Percentiles rank a stretch among this genome's conserved stretches.
Evolutionary conservation across 768 basidiomycete genomes (phyloP).

Genomic region (Rhodotorula diobovata): DNA sequence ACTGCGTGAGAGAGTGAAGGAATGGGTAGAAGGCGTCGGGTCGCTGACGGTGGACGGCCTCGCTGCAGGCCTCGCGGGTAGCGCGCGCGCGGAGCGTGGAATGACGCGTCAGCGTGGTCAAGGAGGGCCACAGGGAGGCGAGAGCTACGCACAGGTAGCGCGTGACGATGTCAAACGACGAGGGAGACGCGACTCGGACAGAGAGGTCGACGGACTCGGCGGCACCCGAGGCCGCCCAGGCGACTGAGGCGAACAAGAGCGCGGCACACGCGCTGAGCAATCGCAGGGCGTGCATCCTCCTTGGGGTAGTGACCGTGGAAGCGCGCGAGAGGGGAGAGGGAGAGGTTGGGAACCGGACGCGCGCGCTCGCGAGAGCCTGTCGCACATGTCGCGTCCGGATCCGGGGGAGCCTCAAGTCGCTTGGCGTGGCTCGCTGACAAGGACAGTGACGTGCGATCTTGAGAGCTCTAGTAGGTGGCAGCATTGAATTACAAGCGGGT

Average conservation of each 20-base stretch:
- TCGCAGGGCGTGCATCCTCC: not conserved
- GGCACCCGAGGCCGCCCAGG: not conserved
- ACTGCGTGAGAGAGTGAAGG: conserved; percentile 3
- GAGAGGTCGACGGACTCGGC: not conserved
- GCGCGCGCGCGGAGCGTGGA: no score
- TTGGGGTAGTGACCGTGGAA: not conserved
- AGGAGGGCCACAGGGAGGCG: not conserved
- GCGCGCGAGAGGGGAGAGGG: not conserved
- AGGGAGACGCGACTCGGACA: not conserved
- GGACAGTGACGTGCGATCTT: not conserved
- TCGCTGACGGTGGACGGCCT: conserved; percentile 3
- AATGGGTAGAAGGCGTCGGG: conserved; percentile 19
- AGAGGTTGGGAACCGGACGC: not conserved
- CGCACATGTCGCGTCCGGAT: not conserved
- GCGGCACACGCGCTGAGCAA: not conserved
- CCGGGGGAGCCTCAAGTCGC: no score
- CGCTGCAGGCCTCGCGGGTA: no score
- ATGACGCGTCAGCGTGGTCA: not conserved
- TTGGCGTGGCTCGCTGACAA: not conserved
- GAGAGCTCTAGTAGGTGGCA: not conserved
- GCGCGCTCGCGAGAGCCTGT: not conserved
- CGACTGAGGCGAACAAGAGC: not conserved
- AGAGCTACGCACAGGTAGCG: conserved; percentile 11
- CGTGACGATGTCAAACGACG: not conserved
- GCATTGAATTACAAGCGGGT: not conserved